These are phyloP conservation scores for Taphrina pruni DNA, from an alignment of 1,139 yeast species.

Conservation along the genomic window DNA sequence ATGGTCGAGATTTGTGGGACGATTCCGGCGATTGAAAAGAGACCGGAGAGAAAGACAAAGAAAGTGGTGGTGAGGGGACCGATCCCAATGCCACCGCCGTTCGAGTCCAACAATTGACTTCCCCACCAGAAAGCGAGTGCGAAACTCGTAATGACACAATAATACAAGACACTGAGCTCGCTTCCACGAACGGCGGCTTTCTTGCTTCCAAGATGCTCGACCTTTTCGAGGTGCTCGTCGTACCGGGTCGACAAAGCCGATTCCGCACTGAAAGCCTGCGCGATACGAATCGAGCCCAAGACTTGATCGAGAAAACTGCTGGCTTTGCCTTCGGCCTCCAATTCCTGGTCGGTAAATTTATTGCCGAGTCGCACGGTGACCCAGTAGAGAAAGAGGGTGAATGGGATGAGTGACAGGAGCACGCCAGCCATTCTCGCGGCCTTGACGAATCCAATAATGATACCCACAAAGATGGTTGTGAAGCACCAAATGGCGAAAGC, in stretches of 20 bases:
- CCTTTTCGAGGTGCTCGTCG: slow-evolving; percentile 50
- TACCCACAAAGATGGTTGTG: slow-evolving; percentile 54
- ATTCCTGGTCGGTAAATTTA: slow-evolving; percentile 50
- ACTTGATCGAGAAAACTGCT: slow-evolving; percentile 56
- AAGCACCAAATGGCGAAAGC: slow-evolving; percentile 54
- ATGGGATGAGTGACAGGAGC: slow-evolving; percentile 54
- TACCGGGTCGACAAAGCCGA: slow-evolving; percentile 52
- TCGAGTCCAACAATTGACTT: slow-evolving; percentile 39
- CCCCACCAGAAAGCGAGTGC: slow-evolving; percentile 58
- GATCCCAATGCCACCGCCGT: slow-evolving; percentile 42
- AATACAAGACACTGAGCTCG: slow-evolving; percentile 49
- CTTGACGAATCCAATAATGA: slow-evolving; percentile 54
- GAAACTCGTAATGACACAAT: slow-evolving; percentile 45
- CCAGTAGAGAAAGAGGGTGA: slow-evolving; percentile 51
- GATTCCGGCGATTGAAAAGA: slow-evolving; percentile 54
- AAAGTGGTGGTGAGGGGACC: slow-evolving; percentile 45
- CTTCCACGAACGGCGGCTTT: slow-evolving; percentile 51
- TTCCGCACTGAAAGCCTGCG: slow-evolving; percentile 57
- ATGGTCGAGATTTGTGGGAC: slow-evolving; percentile 55
- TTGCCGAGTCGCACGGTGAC: slow-evolving; percentile 46
- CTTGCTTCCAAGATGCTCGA: slow-evolving; percentile 49
- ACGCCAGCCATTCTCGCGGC: slow-evolving; percentile 55
- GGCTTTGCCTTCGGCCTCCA: slow-evolving; percentile 52
- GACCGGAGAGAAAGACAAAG: slow-evolving; percentile 52
- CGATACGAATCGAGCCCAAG: slow-evolving; percentile 55